Conservation (phyloP, 2,329 filamentous ascomycete genomes). For the Colletotrichum simmondsii region DNA sequence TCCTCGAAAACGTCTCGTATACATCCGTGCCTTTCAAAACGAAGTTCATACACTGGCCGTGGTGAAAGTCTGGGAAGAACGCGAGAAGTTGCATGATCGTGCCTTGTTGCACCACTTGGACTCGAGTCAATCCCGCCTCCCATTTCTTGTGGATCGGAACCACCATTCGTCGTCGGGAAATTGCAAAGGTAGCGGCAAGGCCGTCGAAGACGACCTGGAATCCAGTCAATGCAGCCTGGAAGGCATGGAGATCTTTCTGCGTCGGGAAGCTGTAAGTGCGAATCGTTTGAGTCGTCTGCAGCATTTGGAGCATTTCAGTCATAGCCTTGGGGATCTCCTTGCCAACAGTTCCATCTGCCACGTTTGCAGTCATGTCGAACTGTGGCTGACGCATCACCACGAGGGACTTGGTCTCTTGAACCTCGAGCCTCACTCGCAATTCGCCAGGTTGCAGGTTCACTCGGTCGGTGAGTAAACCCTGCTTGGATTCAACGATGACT, state of each 20-base stretch:
- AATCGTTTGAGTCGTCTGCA: conserved; percentile 71
- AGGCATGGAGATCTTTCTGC: conserved; percentile 77
- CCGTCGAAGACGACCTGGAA: conserved; percentile 81
- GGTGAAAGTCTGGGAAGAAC: conserved; percentile 89
- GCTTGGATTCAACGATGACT: conserved; percentile 79
- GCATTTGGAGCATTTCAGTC: conserved; percentile 69
- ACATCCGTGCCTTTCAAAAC: conserved; percentile 85
- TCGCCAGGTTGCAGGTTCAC: conserved; percentile 85
- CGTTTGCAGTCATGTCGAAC: conserved; percentile 79
- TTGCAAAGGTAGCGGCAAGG: conserved; percentile 79
- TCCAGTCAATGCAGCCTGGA: conserved; percentile 83
- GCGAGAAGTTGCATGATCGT: conserved; percentile 81
- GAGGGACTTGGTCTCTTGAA: conserved; percentile 69
- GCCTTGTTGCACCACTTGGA: conserved; percentile 84
- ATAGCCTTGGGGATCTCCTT: conserved; percentile 73
- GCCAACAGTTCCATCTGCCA: conserved; percentile 74
- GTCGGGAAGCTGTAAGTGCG: conserved; percentile 78
- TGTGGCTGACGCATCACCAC: conserved; percentile 79
- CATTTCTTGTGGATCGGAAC: conserved; percentile 95
- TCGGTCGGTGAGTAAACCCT: conserved; percentile 83
- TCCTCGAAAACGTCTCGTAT: conserved; percentile 76
- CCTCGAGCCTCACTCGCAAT: conserved; percentile 73
- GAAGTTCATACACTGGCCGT: conserved; percentile 91
- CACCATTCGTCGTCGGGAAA: conserved; percentile 86
- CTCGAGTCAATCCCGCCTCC: conserved; percentile 82